Conservation (phyloP, 306 rosid genomes). For the apple (Malus domestica) region DNA sequence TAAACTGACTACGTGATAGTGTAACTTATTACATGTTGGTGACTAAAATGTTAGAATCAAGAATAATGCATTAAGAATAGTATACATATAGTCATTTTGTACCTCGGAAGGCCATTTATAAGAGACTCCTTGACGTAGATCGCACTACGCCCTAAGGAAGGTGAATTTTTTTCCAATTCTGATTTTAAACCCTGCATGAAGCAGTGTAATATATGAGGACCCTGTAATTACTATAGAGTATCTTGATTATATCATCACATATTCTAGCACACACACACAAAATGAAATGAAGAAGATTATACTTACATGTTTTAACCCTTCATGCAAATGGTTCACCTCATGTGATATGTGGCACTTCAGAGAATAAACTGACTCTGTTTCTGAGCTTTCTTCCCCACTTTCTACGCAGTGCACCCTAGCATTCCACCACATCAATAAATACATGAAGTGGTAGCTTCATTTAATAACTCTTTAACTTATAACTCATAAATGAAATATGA, state of each 20-base stretch:
- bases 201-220: slow-evolving; percentile 9
- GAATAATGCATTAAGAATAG: background rate
- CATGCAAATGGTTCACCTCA: slow-evolving; percentile 96
- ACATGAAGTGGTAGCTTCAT: slow-evolving; percentile 7
- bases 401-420: slow-evolving; percentile 82
- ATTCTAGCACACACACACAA: background rate
- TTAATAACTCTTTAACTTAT: slow-evolving; percentile 2
- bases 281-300: background rate
- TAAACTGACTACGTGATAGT: background rate
- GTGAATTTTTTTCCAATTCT: slow-evolving; percentile 88
- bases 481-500: background rate
- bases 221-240: background rate
- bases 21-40: background rate
- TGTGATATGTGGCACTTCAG: slow-evolving; percentile 99
- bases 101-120: slow-evolving; percentile 92
- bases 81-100: slow-evolving; percentile 6
- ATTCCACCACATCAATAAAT: slow-evolving; percentile 25
- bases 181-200: slow-evolving; percentile 80
- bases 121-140: slow-evolving; percentile 76
- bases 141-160: slow-evolving; percentile 90
- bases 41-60: background rate
- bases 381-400: slow-evolving; percentile 97
- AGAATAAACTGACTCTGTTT: slow-evolving; percentile 87
- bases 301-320: slow-evolving; percentile 96
- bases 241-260: background rate